Evolutionary conservation across 345 rosid genomes (phyloP), one percentile per base, ranked within the genome.

Genomic region (Arabis hirsuta): DNA sequence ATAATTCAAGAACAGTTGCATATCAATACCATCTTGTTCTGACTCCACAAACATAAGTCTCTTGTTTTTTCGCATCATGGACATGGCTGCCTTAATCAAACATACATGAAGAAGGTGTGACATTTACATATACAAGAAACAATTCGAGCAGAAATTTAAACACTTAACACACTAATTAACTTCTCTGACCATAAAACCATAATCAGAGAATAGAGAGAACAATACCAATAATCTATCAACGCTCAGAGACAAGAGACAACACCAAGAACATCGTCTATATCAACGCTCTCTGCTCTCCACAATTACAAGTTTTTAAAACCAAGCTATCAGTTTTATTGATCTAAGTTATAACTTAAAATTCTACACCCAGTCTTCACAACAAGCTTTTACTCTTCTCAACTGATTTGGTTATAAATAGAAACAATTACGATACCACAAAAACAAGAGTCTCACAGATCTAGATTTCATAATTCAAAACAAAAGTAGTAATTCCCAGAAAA

Each of bases 391-490:
- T 46, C 16, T 47, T 34, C 2, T 26, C 57, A 14, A 45, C 46
- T 8, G 29, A 32, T 32, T 1, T 32, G 13, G 32, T 27, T 27
- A 4, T 39, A 34, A 57, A 4, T 46, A 26, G 27, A 38, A 22
- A 48, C 41, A 53, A 1, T 11, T 6, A 38, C 9, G 5, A 10
- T 0, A 45, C 3, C 19, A 47, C 70, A 66, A 27, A 10, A 31
- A 43, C n/a, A 27, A 66, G 20, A 3, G 56, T 12, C 46, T 7
- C 13, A 34, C 19, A 56, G 66, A 63, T 70, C 48, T 47, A 41
- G 45, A 55, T 56, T 48, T n/a, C 69, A 68, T 13, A 36, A 29
- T 63, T 55, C 39, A 62, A 14, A 26, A 55, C 8, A 55, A 26
- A 36, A 12, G 46, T 38, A 16, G 44, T 19, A 27, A 44, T 36